Conservation (phyloP, 1,139 yeast genomes). For the Zygosaccharomyces pseudobailii region DNA sequence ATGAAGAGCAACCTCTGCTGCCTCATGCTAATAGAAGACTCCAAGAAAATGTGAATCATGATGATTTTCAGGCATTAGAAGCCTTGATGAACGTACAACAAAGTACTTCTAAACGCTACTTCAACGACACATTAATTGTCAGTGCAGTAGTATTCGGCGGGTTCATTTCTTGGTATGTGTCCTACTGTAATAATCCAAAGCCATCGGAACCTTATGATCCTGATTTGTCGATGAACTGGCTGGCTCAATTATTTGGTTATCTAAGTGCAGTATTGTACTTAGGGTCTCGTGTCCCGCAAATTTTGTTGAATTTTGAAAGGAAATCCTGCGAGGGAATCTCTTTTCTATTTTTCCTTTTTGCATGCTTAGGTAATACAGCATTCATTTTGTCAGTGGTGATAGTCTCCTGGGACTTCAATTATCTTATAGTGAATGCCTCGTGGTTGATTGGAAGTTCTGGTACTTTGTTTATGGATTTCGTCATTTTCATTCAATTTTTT, state of each 20-base stretch:
- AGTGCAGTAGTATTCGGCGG: constrained; percentile 69
- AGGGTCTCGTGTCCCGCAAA: constrained; percentile 89
- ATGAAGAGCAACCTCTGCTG: constrained; percentile 36
- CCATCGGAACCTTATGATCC: constrained; percentile 22
- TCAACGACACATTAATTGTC: constrained; percentile 59
- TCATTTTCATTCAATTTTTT: constrained; percentile 85
- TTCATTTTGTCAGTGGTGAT: constrained; percentile 80
- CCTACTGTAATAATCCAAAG: constrained; percentile 42
- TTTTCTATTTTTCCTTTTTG: constrained; percentile 85
- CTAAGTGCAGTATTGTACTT: constrained; percentile 78
- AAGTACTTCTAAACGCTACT: constrained; percentile 17
- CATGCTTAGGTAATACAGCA: constrained; percentile 87
- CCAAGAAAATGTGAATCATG: constrained; percentile 13
- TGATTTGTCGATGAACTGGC: constrained; percentile 55
- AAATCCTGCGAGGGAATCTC: constrained; percentile 93
- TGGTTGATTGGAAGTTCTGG: constrained; percentile 95
- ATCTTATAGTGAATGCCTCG: constrained; percentile 73
- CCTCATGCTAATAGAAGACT: constrained; percentile 9
- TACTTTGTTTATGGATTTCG: constrained; percentile 75
- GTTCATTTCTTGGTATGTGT: constrained; percentile 77
- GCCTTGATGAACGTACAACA: constrained; percentile 3
- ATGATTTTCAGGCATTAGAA: constrained; percentile 18
- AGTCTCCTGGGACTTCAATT: constrained; percentile 65
- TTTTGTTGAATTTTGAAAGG: constrained; percentile 71
- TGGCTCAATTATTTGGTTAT: constrained; percentile 91